Conservation (phyloP, 345 rosid genomes). For the Populus deltoides region DNA sequence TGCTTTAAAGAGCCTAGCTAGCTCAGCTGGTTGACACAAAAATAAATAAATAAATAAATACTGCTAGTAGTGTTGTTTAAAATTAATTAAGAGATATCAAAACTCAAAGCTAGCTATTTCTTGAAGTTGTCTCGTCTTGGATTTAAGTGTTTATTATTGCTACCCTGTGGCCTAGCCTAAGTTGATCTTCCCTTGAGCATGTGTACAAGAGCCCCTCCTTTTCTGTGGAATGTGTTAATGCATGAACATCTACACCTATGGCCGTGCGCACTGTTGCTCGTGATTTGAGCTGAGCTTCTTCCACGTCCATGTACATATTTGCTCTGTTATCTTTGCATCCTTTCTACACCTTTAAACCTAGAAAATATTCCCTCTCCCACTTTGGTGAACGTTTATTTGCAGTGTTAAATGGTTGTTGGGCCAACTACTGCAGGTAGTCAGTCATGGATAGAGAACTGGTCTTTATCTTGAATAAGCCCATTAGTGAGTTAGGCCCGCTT, state of each 20-base stretch:
- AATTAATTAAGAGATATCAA: background rate
- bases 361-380: background rate
- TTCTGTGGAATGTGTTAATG: background rate
- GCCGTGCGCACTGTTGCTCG: background rate
- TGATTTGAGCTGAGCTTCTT: background rate
- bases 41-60: background rate
- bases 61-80: background rate
- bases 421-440: background rate
- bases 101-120: background rate
- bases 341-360: background rate
- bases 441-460: background rate
- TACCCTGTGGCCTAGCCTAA: slow-evolving; percentile 1
- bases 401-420: background rate
- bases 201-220: background rate
- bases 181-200: background rate
- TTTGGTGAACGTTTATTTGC: background rate
- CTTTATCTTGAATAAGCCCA: background rate
- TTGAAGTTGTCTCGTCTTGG: background rate
- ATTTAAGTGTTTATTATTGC: background rate
- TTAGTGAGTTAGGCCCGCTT: background rate
- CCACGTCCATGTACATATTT: background rate
- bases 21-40: background rate
- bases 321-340: background rate
- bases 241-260: background rate
- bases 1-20: background rate